A percentile compares a stretch with the other conserved stretches of the same genome.
Conservation (phyloP, 495 filamentous ascomycete genomes). For the Penicillium canariense region DNA sequence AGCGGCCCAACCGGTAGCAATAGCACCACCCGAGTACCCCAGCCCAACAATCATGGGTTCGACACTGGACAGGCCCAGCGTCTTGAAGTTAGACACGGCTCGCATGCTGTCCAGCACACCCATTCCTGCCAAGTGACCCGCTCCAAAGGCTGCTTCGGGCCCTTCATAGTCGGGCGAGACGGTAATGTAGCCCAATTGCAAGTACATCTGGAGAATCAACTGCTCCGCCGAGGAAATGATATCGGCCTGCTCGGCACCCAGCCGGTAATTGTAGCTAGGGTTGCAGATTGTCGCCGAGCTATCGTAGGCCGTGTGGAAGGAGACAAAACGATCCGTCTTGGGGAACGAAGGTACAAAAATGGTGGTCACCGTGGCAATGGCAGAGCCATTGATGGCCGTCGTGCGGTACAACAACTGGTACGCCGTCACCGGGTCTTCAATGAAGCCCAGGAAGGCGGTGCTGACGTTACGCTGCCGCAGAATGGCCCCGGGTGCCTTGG, state of each 20-base stretch:
- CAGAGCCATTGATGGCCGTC: conserved; percentile 32
- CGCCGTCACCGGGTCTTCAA: conserved; percentile 28
- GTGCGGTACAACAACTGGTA: conserved; percentile 32
- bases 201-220: conserved; percentile 29
- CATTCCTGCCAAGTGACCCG: conserved; percentile 34
- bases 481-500: conserved; percentile 25
- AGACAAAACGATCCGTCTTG: conserved; percentile 33
- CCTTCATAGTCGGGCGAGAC: conserved; percentile 37
- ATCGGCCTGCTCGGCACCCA: conserved; percentile 23
- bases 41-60: conserved; percentile 30
- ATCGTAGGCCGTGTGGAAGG: conserved; percentile 37
- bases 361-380: conserved; percentile 36
- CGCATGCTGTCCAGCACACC: conserved; percentile 35
- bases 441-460: conserved; percentile 30
- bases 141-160: conserved; percentile 30
- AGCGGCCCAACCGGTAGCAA: conserved; percentile 53
- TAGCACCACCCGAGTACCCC: conserved; percentile 57
- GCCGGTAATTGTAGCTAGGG: conserved; percentile 35
- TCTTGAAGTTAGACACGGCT: conserved; percentile 29
- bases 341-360: conserved; percentile 31
- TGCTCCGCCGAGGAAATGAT: conserved; percentile 30
- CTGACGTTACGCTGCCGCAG: conserved; percentile 25
- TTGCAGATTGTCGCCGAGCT: conserved; percentile 30
- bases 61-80: conserved; percentile 19
- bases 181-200: conserved; percentile 31